Evolutionary conservation across 257 asterid genomes (phyloP).

Genomic region (Jacaranda mimosifolia): DNA sequence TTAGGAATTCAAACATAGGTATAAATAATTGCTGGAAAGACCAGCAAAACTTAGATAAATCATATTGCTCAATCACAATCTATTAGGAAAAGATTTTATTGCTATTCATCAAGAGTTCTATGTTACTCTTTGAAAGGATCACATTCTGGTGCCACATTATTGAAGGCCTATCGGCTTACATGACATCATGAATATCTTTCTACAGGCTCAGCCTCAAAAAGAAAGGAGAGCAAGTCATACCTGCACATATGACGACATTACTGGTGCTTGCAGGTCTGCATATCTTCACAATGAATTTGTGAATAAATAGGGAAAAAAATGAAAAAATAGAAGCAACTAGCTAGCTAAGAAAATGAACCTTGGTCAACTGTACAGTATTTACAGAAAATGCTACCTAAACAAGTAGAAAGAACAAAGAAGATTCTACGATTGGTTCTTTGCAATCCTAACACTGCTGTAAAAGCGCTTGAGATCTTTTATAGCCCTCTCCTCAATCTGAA

Average conservation of each 20-base stretch:
- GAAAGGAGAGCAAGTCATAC: slow-evolving; percentile 17
- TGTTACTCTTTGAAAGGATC: not conserved
- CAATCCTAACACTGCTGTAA: slow-evolving; percentile 81
- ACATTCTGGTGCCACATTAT: not conserved
- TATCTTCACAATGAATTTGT: slow-evolving; percentile 3
- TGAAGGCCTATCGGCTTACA: slow-evolving; percentile 6
- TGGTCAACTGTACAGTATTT: slow-evolving; percentile 40
- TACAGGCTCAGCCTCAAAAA: not conserved
- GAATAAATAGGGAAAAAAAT: too few relatives aligned
- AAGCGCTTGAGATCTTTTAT: slow-evolving; percentile 91
- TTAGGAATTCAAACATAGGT: too few relatives aligned
- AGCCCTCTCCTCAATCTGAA: slow-evolving; percentile 95
- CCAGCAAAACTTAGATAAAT: too few relatives aligned
- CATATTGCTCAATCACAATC: too few relatives aligned
- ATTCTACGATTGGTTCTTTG: slow-evolving; percentile 65
- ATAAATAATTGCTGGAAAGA: too few relatives aligned
- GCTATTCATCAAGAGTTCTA: not conserved
- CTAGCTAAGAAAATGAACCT: not conserved
- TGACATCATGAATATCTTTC: not conserved
- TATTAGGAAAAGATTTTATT: not conserved
- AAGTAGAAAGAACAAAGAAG: not conserved
- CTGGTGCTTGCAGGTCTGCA: slow-evolving; percentile 13
- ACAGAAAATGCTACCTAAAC: slow-evolving; percentile 30
- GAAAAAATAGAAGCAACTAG: not conserved
- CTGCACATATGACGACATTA: not conserved